Percentiles rank a stretch among this genome's conserved stretches.
Evolutionary conservation across 2,329 filamentous ascomycete species (phyloP).

Genomic region (Beauveria pseudobassiana): DNA sequence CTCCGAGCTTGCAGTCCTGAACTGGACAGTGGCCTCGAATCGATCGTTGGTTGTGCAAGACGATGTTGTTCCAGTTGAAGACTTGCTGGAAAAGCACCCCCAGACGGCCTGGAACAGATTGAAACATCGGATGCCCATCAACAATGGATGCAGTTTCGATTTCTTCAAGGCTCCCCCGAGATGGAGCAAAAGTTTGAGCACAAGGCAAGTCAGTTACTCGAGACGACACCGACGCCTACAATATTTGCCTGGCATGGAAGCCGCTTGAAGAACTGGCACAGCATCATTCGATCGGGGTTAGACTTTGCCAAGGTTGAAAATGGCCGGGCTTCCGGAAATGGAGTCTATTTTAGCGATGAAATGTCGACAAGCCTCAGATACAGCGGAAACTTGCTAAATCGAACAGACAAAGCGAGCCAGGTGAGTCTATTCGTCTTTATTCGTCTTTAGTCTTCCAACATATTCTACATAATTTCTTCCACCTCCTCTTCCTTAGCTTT

Average conservation of each 20-base stretch:
- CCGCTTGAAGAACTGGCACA: constrained; percentile 72
- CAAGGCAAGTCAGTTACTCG: constrained; percentile 48
- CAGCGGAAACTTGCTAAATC: neutral
- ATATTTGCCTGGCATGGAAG: constrained; percentile 88
- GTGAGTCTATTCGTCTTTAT: no score
- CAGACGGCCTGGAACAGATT: constrained; percentile 34
- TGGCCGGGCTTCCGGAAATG: constrained; percentile 68
- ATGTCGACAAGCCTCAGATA: constrained; percentile 52
- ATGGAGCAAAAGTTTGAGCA: constrained; percentile 68
- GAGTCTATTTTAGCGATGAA: constrained; percentile 68
- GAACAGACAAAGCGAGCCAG: no score
- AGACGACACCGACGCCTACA: constrained; percentile 46
- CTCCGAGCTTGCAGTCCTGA: constrained; percentile 59
- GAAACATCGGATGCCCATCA: constrained; percentile 37
- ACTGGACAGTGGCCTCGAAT: constrained; percentile 89
- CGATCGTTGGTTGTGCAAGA: constrained; percentile 79
- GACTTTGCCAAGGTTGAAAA: constrained; percentile 57
- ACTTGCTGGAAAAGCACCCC: neutral
- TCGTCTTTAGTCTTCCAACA: no score
- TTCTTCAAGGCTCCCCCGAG: constrained; percentile 81
- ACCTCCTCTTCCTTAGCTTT: no score
- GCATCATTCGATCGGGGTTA: constrained; percentile 75
- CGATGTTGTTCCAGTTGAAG: constrained; percentile 28
- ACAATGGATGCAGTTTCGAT: constrained; percentile 71
- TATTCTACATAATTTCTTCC: no score